Evolutionary conservation across 2,329 filamentous ascomycete species (phyloP), one percentile per base, ranked within the genome.

Genomic region (Pseudogymnoascus sp.): DNA sequence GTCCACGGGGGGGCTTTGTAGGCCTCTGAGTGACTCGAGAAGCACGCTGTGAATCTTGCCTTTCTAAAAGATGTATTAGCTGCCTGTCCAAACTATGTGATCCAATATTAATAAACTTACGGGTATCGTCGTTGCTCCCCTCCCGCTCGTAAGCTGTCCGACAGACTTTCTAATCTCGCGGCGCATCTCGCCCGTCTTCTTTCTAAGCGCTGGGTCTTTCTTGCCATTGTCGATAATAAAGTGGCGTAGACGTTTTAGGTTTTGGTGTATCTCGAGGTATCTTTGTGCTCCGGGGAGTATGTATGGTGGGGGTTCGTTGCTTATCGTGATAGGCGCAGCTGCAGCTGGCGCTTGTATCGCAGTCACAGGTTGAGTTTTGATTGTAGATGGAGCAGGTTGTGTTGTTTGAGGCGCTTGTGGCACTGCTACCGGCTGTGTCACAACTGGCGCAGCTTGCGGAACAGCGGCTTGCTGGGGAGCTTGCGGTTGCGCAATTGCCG

Each of bases 81-180:
- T 60, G 8, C 37, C 53, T 23, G 25, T 12, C 12, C 7, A 14
- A 21, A 23, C 28, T 38, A 53, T 62, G 16, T 18, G 62, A 33
- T 63, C 3, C n/a, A 37, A 16, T 4, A 18, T 7, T 53, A 53
- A 31, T 53, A 31, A 53, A 75, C 78, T 68, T 76, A 87, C 84
- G 67, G 82, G 81, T 65, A 75, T 70, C 60, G 76, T 80, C 69
- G 91, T 91, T 21, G 80, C 81, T 10, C 81, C 82, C 68, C 83
- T 86, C 63, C 83, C 87, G 40, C 81, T 82, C 1, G 86, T 88
- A 28, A 92, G 76, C 72, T 94, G 90, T 5, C 91, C 90, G 62
- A 93, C 82, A 16, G 82, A 85, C 69, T 87, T 89, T 40, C 83
- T 82, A 62, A 94, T 85, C 44, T 86, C 82, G 64, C 90, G 80